These are phyloP conservation scores for Dentipellis sp. DNA, from an alignment of 768 basidiomycete genomes.

Conservation along the genomic window DNA sequence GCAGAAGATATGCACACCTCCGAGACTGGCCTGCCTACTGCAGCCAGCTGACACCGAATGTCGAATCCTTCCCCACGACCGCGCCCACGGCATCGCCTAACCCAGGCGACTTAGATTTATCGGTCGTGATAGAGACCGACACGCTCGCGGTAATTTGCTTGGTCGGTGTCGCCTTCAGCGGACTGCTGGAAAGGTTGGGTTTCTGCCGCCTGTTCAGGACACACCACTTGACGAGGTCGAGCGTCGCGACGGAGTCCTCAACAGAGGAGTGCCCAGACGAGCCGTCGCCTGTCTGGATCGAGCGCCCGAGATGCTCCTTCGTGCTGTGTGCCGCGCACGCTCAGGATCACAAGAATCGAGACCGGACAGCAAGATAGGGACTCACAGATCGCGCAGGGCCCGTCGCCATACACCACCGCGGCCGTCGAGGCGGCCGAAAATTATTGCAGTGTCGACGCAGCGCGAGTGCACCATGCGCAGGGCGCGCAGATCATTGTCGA, in stretches of 20 bases:
- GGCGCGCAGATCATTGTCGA: slow-evolving; percentile 93
- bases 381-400: slow-evolving; percentile 74
- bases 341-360: slow-evolving; percentile 3
- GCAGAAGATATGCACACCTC: too few species aligned
- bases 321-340: slow-evolving; percentile 36
- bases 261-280: slow-evolving; percentile 80
- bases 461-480: slow-evolving; percentile 78
- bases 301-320: slow-evolving; percentile 69
- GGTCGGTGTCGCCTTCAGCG: too few species aligned
- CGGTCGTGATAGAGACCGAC: too few species aligned
- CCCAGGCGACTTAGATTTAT: too few species aligned
- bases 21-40: too few species aligned
- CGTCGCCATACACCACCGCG: slow-evolving; percentile 39
- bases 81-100: too few species aligned
- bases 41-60: too few species aligned
- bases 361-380: neutral
- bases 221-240: slow-evolving; percentile 83
- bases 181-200: slow-evolving; percentile 1
- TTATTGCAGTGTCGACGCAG: slow-evolving; percentile 78
- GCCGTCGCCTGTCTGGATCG: slow-evolving; percentile 75
- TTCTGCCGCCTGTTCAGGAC: slow-evolving; percentile 49
- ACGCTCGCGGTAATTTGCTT: too few species aligned
- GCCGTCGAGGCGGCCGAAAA: slow-evolving; percentile 83
- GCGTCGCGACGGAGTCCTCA: slow-evolving; percentile 82
- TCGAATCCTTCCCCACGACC: too few species aligned